Base-by-base conservation (phyloP, 192 early-diverging fungal species). In the Backusella parvicylindrica region DNA sequence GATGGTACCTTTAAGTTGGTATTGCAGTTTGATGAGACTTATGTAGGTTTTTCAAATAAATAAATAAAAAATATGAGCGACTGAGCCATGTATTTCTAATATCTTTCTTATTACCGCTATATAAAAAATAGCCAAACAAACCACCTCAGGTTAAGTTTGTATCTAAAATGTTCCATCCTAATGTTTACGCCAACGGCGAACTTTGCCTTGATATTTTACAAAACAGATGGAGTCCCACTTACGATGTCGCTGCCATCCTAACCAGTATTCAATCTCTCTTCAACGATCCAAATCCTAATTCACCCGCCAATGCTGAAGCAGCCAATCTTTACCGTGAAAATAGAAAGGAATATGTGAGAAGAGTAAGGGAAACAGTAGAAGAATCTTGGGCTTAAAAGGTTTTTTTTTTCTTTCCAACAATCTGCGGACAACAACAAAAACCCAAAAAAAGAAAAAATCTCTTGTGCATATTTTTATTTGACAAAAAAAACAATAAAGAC, bases 121-220 rank as follows among this genome's bases (percentile, higher is more conserved):
- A 2, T n/a, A 12, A 1, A 21, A 18, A 50, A 50, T 50, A 81
- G 80, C 97, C 98, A 7, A 99, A 96, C 80, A 98, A 98, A 79
- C 96, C 98, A 73, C 98, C 98, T 65, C 88, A 89, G 65, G 98
- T 99, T 15, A 91, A 91, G 73, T 99, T 99, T 81, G 91, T 96
- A 13, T 91, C 93, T 35, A 92, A 90, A 71, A 99, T 99, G 94
- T 99, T 98, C 81, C 98, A 99, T 79, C 97, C 97, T 0, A 99
- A 99, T 74, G 97, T 95, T 2, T 99, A 98, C 79, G 95, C 95
- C 49, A 98, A 94, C 80, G 98, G 98, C 8, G 97, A 99, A 78
- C 83, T 99, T 66, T 99, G 98, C 81, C 81, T 99, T 78, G 98
- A 99, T 82, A 99, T 99, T 79, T 80, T 98, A 81, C 97, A 99